Evolutionary conservation across 2,329 filamentous ascomycete species (phyloP).

Genomic region (Metarhizium anisopliae): DNA sequence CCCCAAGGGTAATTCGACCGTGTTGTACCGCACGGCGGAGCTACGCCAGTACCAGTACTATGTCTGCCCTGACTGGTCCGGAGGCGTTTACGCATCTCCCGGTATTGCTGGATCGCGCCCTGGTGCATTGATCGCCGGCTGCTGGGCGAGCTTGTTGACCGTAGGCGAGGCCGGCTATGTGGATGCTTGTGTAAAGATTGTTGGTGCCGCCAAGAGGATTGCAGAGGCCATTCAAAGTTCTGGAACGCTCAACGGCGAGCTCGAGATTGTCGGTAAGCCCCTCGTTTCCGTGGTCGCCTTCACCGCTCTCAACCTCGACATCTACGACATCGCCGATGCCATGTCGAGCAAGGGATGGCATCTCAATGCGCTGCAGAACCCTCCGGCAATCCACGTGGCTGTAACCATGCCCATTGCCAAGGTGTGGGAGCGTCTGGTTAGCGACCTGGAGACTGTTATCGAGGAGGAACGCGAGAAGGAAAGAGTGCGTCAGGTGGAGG

Average conservation of each 20-base stretch:
- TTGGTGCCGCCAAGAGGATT: constrained; percentile 78
- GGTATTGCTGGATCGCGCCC: constrained; percentile 86
- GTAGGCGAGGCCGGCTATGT: constrained; percentile 85
- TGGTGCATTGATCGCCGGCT: constrained; percentile 88
- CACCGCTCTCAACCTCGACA: constrained; percentile 70
- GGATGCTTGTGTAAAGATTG: constrained; percentile 77
- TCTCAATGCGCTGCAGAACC: constrained; percentile 85
- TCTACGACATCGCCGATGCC: constrained; percentile 88
- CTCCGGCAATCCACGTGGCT: constrained; percentile 86
- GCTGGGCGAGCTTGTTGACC: constrained; percentile 87
- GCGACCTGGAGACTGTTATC: constrained; percentile 59
- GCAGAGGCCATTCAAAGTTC: constrained; percentile 63
- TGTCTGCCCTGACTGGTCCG: constrained; percentile 87
- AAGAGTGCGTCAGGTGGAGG: constrained; percentile 59
- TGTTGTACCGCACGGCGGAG: constrained; percentile 75
- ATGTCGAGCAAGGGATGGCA: constrained; percentile 88
- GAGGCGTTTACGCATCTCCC: constrained; percentile 91
- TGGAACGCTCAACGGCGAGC: constrained; percentile 58
- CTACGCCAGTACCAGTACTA: constrained; percentile 93
- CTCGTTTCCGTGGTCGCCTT: constrained; percentile 89
- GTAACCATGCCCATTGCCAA: constrained; percentile 81
- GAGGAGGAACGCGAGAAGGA: constrained; percentile 76
- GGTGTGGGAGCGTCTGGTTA: constrained; percentile 69
- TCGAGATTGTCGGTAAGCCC: constrained; percentile 75
- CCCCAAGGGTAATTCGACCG: constrained; percentile 90